phyloP scores from a whole-genome alignment of 148 eudicot genomes.

The Vaccinium darrowii region DNA sequence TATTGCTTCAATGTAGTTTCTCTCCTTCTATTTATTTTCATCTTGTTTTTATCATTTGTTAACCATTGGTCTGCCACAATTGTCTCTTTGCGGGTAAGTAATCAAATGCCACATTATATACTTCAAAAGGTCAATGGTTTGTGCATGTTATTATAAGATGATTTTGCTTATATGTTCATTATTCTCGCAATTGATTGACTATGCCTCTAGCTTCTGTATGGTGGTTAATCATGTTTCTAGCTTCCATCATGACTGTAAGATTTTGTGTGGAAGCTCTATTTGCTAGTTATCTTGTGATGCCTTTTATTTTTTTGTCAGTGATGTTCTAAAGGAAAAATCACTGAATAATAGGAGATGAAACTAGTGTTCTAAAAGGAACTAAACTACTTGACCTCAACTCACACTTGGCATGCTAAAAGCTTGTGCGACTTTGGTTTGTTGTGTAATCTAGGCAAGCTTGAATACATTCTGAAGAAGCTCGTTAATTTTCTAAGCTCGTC shows the following conservation, averaged over 20 bases:
- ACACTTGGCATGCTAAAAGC: not conserved
- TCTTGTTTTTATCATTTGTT: not conserved
- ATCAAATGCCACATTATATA: not conserved
- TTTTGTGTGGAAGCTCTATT: not conserved
- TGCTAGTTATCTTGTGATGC: not conserved
- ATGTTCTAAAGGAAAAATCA: not conserved
- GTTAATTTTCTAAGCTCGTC: not conserved
- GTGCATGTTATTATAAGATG: not conserved
- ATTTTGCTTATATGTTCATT: not conserved
- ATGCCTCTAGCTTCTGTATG: not conserved
- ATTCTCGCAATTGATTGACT: not conserved
- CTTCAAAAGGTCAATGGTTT: not conserved
- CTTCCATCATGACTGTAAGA: not conserved
- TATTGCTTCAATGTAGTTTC: slow-evolving; percentile 22
- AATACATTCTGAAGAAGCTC: slow-evolving; percentile 3
- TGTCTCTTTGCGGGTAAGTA: not conserved
- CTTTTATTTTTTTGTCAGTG: not conserved
- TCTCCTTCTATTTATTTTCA: not conserved
- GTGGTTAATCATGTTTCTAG: slow-evolving; percentile 9
- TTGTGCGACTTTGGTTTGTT: not conserved
- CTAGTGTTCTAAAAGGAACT: not conserved
- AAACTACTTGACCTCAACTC: slow-evolving; percentile 7
- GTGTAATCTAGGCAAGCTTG: not conserved
- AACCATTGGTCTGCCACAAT: not conserved
- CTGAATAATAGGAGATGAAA: not conserved